Base-by-base conservation (phyloP, 768 basidiomycete species). In the Leccinum pellstonianum region DNA sequence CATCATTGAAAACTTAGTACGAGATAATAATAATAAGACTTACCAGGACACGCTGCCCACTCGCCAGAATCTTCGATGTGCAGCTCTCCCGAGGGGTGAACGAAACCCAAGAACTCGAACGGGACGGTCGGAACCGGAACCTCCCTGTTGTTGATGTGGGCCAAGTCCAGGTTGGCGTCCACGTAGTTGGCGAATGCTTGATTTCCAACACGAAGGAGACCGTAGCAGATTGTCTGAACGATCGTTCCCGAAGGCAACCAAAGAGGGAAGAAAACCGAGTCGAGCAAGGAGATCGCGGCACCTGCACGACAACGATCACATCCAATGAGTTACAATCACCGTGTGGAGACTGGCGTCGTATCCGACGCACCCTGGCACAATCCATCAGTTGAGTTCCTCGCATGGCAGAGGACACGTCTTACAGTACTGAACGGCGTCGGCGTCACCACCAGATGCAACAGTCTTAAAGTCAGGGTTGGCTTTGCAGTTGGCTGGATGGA, bases 41-140 rank as follows among this genome's bases (percentile, higher is more conserved):
- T 38, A 78, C 84, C 83, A 5, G 85, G 79, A 62, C 87, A 89
- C 7, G 72, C 58, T 25, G 77, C 70, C 86, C 87, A 90, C 19
- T 72, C 69, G 0, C 74, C 77, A 3, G 74, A 76, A 49, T 80
- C 77, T 58, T 77, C 68, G 17, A 81, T 81, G 60, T 81, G 80
- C 3, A 76, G 68, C 57, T 81, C 80, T 8, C 79, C 78, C 0
- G 69, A 59, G 3, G 79, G 68, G 52, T 81, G 80, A 10, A 67
- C 70, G 55, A 70, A 82, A n/a, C 69, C 79, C 56, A 80, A 19
- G 69, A 75, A 77, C 62, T 46, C 66, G 8, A 67, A 65, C 5
- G 76, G 76, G 29, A 46, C 56, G 54, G 66, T 76, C 2, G 80
- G 80, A 17, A 81, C 62, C 0, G 73, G 68, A 55, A 81, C 80